Evolutionary conservation across 768 basidiomycete species (phyloP), one percentile per base, ranked within the genome.

Genomic region (Mycena epipterygia): DNA sequence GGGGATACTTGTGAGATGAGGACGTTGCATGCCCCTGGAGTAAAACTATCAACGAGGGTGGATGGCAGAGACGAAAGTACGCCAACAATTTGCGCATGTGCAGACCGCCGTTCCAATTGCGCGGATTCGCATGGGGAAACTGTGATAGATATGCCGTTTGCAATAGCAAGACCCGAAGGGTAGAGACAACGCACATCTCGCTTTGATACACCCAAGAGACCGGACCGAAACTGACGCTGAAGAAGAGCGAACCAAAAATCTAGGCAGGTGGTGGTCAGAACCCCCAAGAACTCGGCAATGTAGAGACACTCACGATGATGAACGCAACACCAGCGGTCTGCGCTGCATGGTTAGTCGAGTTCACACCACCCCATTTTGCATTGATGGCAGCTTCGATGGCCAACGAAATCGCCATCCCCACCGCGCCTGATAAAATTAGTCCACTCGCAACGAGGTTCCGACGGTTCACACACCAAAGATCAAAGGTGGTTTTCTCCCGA

Each of bases 101-200:
- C 72, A 73, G 30, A 73, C 72, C 0, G 72, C 52, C 21, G 72
- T 73, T 25, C 72, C 72, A 19, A 66, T 87, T 56, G 85, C 85
- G 8, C 88, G 86, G 14, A 89, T 85, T 27, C 84, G 84, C 86
- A 88, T 87, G 17, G 86, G 87, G 80, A 85, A 88, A 69, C 86
- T 86, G 67, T 85, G n/a, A n/a, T n/a, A n/a, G n/a, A n/a, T n/a
- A 84, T 6, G 84, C 82, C 16, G 84, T 82, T 74, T 14, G 46
- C 13, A 13, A 29, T 17, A 35, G 35, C 23, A 37, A 23, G n/a
- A 53, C 12, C 11, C n/a, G n/a, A n/a, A n/a, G n/a, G n/a, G n/a
- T n/a, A 53, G 21, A 9, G 21, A 41, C 0, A 27, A 64, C 70
- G 16, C 14, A 73, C 72, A 73, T 73, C 42, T 73, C 72, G 64